Conservation (phyloP, 805 yeast genomes). For the Yamadazyma tumulicola region DNA sequence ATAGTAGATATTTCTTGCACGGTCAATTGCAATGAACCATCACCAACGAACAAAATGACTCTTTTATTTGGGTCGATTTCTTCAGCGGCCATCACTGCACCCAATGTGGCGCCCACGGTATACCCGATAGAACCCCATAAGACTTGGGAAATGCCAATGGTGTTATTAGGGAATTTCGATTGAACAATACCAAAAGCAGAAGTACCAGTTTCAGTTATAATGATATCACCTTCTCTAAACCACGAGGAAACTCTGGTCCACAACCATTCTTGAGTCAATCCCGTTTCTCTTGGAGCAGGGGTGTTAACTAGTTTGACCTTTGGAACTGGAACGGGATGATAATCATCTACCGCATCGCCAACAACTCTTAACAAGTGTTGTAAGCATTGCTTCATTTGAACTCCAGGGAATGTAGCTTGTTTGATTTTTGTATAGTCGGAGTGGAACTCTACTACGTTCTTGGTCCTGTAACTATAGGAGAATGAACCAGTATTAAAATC, state of each 20-base stretch:
- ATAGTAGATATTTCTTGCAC: conserved; percentile 71
- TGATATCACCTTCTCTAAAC: conserved; percentile 63
- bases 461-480: conserved; percentile 37
- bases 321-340: conserved; percentile 57
- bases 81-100: conserved; percentile 67
- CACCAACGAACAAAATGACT: conserved; percentile 68
- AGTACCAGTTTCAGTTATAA: conserved; percentile 72
- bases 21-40: conserved; percentile 72
- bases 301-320: conserved; percentile 43
- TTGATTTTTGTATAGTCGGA: conserved; percentile 39
- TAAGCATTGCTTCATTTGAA: conserved; percentile 44
- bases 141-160: conserved; percentile 68
- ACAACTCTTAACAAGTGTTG: conserved; percentile 39
- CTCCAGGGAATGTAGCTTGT: conserved; percentile 40
- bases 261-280: conserved; percentile 59
- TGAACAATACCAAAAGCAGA: conserved; percentile 70
- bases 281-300: conserved; percentile 28
- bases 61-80: conserved; percentile 60
- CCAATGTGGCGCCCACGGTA: conserved; percentile 64
- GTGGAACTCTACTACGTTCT: conserved; percentile 39
- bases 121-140: conserved; percentile 76
- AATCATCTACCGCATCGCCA: conserved; percentile 35
- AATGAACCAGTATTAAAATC: conserved; percentile 41
- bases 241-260: conserved; percentile 64
- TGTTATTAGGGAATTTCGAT: conserved; percentile 59